Conservation (phyloP, 495 filamentous ascomycete species). For the Penicillium ochrochloron region DNA sequence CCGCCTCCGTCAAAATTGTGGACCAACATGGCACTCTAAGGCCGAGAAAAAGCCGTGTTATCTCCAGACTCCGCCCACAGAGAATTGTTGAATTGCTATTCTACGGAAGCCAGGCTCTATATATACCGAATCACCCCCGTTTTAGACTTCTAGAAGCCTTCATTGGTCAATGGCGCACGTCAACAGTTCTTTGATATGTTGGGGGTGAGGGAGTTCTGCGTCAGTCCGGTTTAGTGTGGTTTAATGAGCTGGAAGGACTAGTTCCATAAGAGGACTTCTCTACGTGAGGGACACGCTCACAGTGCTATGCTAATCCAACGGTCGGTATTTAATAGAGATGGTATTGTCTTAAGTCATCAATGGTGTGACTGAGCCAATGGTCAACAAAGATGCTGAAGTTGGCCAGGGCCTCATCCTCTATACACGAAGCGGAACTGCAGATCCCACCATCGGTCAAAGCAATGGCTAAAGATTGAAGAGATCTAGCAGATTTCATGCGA, state of each 20-base stretch:
- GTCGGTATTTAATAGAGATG: too few relatives aligned
- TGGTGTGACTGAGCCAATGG: too few relatives aligned
- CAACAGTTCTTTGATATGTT: constrained; percentile 17
- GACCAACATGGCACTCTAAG: neutral
- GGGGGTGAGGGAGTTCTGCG: constrained; percentile 18
- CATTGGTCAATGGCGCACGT: constrained; percentile 14
- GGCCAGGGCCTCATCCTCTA: neutral
- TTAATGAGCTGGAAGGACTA: constrained; percentile 22
- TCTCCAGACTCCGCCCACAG: constrained; percentile 18
- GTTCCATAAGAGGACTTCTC: constrained; percentile 17
- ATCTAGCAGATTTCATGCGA: too few relatives aligned
- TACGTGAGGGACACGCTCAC: constrained; percentile 9
- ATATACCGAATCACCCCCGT: neutral
- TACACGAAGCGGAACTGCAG: neutral
- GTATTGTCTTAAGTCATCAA: too few relatives aligned
- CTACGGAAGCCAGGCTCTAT: neutral
- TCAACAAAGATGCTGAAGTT: neutral
- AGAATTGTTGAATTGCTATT: constrained; percentile 3
- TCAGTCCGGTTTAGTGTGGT: constrained; percentile 15
- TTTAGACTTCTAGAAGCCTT: neutral
- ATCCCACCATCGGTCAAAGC: too few relatives aligned
- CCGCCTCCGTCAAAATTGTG: neutral
- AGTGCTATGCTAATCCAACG: neutral
- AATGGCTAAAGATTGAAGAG: too few relatives aligned
- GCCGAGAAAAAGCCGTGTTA: constrained; percentile 33